Base-by-base conservation (phyloP, 208 protist species). In the Novymonas esmeraldas region DNA sequence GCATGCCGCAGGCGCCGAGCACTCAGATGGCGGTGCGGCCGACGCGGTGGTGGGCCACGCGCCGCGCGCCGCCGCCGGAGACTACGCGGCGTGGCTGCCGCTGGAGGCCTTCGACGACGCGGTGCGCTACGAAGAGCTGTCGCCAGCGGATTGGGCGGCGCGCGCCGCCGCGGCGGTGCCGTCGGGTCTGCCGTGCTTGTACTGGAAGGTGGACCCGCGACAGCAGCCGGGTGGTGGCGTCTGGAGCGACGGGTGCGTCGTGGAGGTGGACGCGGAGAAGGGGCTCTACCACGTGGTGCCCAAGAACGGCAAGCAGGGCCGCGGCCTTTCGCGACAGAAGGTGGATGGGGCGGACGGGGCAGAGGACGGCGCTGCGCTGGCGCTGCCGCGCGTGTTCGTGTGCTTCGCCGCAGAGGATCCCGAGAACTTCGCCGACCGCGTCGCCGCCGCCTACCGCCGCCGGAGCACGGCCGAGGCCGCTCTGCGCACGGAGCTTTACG, bases 321-420 rank as follows among this genome's bases (percentile, higher is more conserved):
- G 36, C 6, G 7, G 24, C 9, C 0, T 42, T 0, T n/a, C 28
- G 1, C 16, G 16, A 9, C 50, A 62, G 38, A 46, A 41, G 10
- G 6, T 20, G 22, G 39, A 59, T 55, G 4, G 41, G 36, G 18
- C 33, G 54, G n/a, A n/a, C 29, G 20, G 34, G 9, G 63, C 24
- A 26, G 48, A 28, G 6, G 67, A n/a, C n/a, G 9, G 39, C 13
- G 36, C 18, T 22, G 7, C 10, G 18, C 31, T 44, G 16, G 45
- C 24, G 39, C 54, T 98, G 33, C 82, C 89, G 6, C 82, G 97
- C 31, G 76, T 99, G 9, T 82, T 92, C 63, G 75, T 99, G 9
- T 92, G 90, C 64, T 98, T 99, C 70, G 61, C 84, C 18, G 95
- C 95, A 0, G 97, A 99, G 82, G 85, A 98, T 63, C 94, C 94